A percentile compares a stretch with the other conserved stretches of the same genome.
phyloP scores from a whole-genome alignment of 2,329 filamentous ascomycete species.

The Escovopsis sp. region DNA sequence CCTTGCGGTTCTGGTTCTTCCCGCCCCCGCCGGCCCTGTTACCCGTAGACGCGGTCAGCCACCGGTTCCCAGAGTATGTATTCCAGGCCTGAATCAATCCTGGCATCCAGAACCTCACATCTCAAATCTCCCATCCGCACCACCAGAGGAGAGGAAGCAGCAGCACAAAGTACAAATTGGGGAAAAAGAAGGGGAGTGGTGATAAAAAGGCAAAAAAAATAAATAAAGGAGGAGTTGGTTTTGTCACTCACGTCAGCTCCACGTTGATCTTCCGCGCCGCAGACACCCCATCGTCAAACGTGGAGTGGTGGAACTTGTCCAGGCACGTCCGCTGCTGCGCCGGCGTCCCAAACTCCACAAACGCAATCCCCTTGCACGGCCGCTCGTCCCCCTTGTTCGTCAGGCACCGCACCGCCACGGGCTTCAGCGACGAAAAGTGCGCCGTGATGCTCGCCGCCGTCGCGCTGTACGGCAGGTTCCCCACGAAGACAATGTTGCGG shows the following conservation, averaged over 20 bases:
- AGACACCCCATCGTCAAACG: slow-evolving; percentile 45
- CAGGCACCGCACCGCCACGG: slow-evolving; percentile 44
- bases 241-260: slow-evolving; percentile 74
- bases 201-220: too few relatives aligned
- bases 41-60: neutral
- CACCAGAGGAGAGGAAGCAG: too few relatives aligned
- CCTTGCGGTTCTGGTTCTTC: slow-evolving; percentile 55
- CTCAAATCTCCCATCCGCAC: too few relatives aligned
- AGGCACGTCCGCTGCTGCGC: slow-evolving; percentile 88
- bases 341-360: slow-evolving; percentile 77
- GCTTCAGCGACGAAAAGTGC: slow-evolving; percentile 61
- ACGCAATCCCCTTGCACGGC: slow-evolving; percentile 61
- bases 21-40: slow-evolving; percentile 68
- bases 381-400: slow-evolving; percentile 48
- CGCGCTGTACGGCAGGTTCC: slow-evolving; percentile 79
- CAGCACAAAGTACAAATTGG: too few relatives aligned
- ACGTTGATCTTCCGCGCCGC: slow-evolving; percentile 71
- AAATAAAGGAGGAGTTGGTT: too few relatives aligned
- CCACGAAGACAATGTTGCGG: slow-evolving; percentile 26
- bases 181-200: too few relatives aligned
- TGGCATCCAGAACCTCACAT: too few relatives aligned
- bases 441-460: slow-evolving; percentile 52
- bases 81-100: neutral
- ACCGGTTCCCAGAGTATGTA: slow-evolving; percentile 1
- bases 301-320: slow-evolving; percentile 76